Conservation (phyloP, 2,329 filamentous ascomycete species). For the Bretziella fagacearum region DNA sequence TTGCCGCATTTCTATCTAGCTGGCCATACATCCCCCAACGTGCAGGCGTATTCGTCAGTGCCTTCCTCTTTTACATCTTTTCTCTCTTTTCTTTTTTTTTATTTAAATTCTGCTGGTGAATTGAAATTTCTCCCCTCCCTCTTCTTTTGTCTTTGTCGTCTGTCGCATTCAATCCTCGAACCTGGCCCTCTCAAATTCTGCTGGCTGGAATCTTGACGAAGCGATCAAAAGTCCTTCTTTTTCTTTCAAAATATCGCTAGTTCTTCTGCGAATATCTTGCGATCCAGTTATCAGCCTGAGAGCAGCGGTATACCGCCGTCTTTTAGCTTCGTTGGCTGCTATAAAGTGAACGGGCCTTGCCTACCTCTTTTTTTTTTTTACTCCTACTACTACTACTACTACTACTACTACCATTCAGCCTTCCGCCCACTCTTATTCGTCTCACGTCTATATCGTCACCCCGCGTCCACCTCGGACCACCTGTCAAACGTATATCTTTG, state of each 20-base stretch:
- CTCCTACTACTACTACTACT: too few relatives aligned
- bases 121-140: neutral
- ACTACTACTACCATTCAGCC: too few relatives aligned
- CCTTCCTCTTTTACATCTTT: neutral
- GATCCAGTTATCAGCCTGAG: too few relatives aligned
- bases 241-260: neutral
- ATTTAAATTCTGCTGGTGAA: neutral
- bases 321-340: too few relatives aligned
- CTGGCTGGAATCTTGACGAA: neutral
- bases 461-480: neutral
- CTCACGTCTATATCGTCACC: neutral
- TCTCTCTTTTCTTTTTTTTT: neutral
- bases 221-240: neutral
- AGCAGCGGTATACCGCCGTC: too few relatives aligned
- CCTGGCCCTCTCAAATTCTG: neutral
- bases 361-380: neutral
- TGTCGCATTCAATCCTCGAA: neutral
- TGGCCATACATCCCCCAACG: neutral
- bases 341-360: slow-evolving; percentile 1
- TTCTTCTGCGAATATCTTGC: neutral
- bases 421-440: neutral
- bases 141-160: neutral
- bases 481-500: neutral
- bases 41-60: neutral
- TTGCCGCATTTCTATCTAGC: neutral